Evolutionary conservation across 495 filamentous ascomycete genomes (phyloP), one percentile per base, ranked within the genome.

Genomic region (Aspergillus campestris): DNA sequence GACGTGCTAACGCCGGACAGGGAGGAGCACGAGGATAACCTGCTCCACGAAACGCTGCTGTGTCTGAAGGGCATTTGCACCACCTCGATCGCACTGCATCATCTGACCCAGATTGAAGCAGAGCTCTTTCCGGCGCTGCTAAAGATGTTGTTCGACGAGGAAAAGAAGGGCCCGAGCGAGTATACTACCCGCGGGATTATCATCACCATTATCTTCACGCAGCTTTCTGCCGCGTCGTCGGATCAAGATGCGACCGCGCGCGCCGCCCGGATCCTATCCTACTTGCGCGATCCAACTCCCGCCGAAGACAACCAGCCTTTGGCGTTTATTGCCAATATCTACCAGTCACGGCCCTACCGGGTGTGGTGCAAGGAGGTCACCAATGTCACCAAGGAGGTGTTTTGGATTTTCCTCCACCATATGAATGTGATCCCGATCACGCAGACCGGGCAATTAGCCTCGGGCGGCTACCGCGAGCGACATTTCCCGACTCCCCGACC

Each of bases 381-480:
- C 40, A 87, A 84, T 52, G 89, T 97, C 36, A 95, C 88, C 31
- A 97, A 97, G 64, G 92, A 98, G 61, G 92, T 97, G 27, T 98
- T 98, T 62, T 98, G 92, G 92, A 98, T 98, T 57, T 98, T 97
- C 67, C 73, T 96, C 44, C 92, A 98, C 59, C 82, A 90, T 46
- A 68, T 91, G 39, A 97, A 97, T 53, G 82, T 96, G 47, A 78
- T 98, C 41, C 79, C 87, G 3, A 57, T 67, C 33, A 56, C 60
- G 38, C 55, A 62, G 34, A 50, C 59, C 39, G 61, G 67, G 10
- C 54, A 61, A 12, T 30, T 59, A 8, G 51, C 59, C 39, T 58
- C 53, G 7, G 54, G 58, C 18, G 57, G 38, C 3, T 68, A 50
- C 47, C 56, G 54, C 34, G 65, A 77, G 40, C 74, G 77, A 8